These are phyloP conservation scores for Schoenoplectus tabernaemontani DNA, from an alignment of 202 grass and related monocot species.

Conservation along the genomic window DNA sequence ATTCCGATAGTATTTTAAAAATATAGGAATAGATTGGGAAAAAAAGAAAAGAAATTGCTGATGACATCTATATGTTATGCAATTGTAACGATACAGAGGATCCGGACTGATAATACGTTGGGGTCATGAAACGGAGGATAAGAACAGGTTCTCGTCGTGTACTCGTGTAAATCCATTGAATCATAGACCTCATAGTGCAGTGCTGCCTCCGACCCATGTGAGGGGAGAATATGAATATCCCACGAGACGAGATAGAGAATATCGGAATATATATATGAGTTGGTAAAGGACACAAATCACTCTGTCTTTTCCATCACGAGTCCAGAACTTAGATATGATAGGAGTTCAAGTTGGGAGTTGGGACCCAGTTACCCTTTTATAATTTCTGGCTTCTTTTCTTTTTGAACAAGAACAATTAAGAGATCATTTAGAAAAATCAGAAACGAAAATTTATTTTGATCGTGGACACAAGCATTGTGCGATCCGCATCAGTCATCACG, in stretches of 20 bases:
- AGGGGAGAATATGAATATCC: background rate
- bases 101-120: background rate
- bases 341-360: background rate
- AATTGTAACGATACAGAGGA: background rate
- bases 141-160: background rate
- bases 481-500: background rate
- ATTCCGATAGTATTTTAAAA: no score
- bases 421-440: background rate
- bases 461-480: background rate
- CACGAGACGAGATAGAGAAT: conserved; percentile 6
- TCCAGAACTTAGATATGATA: background rate
- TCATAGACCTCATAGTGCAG: no score
- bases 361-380: background rate
- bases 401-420: background rate
- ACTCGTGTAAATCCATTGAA: background rate
- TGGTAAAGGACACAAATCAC: background rate
- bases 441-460: no score
- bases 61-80: no score
- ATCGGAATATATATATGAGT: no score
- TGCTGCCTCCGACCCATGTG: background rate
- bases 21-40: no score
- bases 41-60: no score
- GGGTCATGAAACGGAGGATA: background rate
- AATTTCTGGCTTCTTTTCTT: background rate
- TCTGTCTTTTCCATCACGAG: background rate